Conservation (phyloP, 805 yeast species). For the Schizosaccharomyces lindneri region DNA sequence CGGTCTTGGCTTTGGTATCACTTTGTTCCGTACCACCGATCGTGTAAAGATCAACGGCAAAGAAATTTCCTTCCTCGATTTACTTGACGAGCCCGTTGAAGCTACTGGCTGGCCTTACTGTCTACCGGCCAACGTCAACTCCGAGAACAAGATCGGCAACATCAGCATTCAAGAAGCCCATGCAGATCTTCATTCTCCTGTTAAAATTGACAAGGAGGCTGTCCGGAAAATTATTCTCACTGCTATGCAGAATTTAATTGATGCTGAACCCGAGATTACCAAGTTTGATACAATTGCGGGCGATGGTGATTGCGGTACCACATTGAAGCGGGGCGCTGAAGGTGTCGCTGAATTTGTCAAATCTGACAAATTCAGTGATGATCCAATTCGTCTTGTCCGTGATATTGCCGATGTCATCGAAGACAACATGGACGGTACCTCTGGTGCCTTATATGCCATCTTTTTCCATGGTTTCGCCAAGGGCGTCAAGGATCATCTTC, state of each 20-base stretch:
- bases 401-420: constrained; percentile 50
- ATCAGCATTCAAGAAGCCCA: not conserved
- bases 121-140: not conserved
- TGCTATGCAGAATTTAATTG: constrained; percentile 24
- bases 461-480: constrained; percentile 53
- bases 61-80: constrained; percentile 2
- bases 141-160: not conserved
- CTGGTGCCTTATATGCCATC: constrained; percentile 81
- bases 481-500: constrained; percentile 10
- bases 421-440: constrained; percentile 89
- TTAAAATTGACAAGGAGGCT: constrained; percentile 2
- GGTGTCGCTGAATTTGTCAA: constrained; percentile 34
- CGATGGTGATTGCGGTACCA: constrained; percentile 94
- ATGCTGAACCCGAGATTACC: constrained; percentile 65
- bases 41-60: not conserved
- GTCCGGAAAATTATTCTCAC: constrained; percentile 13
- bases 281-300: constrained; percentile 73
- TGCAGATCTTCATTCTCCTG: not conserved
- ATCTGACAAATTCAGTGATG: constrained; percentile 21
- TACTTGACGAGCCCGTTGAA: constrained; percentile 7
- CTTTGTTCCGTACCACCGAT: constrained; percentile 43
- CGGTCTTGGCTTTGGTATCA: constrained; percentile 77
- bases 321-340: constrained; percentile 58
- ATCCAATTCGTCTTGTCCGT: constrained; percentile 28
- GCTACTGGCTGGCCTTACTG: constrained; percentile 7